Conservation (phyloP, 2,329 filamentous ascomycete genomes). For the Didymellaceae sp. region DNA sequence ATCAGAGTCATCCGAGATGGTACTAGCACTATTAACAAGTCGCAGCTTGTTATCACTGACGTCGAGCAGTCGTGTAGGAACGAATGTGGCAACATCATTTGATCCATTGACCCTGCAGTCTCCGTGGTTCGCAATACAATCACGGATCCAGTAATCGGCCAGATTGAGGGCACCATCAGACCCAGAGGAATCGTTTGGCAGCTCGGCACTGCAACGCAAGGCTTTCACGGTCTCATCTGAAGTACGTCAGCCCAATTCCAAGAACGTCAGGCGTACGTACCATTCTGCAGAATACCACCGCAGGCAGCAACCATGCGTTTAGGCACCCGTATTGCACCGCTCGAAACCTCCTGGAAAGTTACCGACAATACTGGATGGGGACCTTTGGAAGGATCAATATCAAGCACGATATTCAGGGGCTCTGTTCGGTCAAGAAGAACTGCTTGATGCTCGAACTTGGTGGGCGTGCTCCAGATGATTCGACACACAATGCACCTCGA, state of each 20-base stretch:
- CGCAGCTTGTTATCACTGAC: background rate
- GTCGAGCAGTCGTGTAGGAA: background rate
- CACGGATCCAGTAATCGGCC: conserved; percentile 25
- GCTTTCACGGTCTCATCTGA: conserved; percentile 7
- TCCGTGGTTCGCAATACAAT: conserved; percentile 20
- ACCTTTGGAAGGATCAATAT: conserved; percentile 13
- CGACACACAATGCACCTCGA: conserved; percentile 25
- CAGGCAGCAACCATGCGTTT: background rate
- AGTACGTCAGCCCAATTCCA: background rate
- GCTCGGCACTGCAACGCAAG: conserved; percentile 6
- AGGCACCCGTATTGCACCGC: background rate
- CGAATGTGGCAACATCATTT: background rate
- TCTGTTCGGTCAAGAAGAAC: conserved; percentile 21
- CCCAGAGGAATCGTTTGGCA: conserved; percentile 22
- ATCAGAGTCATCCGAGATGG: background rate
- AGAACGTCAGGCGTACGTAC: background rate
- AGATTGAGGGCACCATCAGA: conserved; percentile 28
- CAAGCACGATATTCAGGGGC: conserved; percentile 20
- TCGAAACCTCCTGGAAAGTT: conserved; percentile 13
- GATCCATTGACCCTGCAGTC: conserved; percentile 10
- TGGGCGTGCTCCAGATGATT: conserved; percentile 22
- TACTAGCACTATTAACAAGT: background rate
- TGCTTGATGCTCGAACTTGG: conserved; percentile 11
- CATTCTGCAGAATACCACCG: background rate
- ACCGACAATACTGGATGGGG: conserved; percentile 23